Base-by-base conservation (phyloP, 1,139 yeast genomes). In the Zygosaccharomyces pseudobailii region DNA sequence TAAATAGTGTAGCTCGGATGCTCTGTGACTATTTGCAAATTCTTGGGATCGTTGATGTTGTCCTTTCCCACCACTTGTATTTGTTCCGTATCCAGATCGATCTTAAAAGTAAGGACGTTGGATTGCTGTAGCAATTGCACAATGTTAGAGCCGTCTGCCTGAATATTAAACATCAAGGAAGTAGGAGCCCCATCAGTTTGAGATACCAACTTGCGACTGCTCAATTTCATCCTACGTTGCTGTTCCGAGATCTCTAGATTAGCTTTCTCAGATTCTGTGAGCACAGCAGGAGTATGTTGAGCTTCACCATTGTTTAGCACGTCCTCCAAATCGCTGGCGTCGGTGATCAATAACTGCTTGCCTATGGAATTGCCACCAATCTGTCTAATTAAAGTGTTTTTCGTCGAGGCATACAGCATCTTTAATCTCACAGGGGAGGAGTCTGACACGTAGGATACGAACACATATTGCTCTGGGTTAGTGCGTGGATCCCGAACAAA, bases 351-450 rank as follows among this genome's bases (percentile, higher is more conserved):
- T 57, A 62, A 68, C 57, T 64, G 79, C 43, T 80, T 76, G 30
- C 75, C 70, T 61, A 89, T 81, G 45, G 74, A 70, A 54, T 78
- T 81, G 5, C 84, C 79, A 8, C 95, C 95, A 44, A 92, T 72
- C 52, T 84, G 82, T 53, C 85, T 78, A 44, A 86, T 69, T 41
- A 92, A 68, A 0, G 94, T 81, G 61, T 80, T 84, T 55, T 87
- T 87, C 19, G 95, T 83, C 3, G 96, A 85, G 3, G 98, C 97
- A 66, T 90, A 94, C 46, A 92, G 74, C 97, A 92, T 92, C 65
- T 92, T 92, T 50, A 79, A 77, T 50, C 90, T 78, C 31, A 92
- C 90, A 6, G 84, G 82, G 9, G 97, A 89, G 42, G 69, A 66
- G 64, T 92, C 97, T 0, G 98, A 97, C 42, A 92, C 92, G 69